Conservation (phyloP, 805 yeast species). For the Lachancea kluyveri region DNA sequence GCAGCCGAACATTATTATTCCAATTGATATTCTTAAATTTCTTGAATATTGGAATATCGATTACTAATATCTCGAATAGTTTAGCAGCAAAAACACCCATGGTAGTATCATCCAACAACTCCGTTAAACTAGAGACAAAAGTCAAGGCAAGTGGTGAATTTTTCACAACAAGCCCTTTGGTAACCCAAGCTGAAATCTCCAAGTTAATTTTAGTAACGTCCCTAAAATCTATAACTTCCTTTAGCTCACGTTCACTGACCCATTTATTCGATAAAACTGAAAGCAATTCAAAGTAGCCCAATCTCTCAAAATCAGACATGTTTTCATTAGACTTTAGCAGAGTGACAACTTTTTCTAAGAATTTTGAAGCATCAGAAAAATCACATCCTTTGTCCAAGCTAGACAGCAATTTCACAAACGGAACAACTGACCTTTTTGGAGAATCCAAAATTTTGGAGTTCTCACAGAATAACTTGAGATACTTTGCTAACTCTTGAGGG, state of each 20-base stretch:
- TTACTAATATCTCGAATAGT: conserved; percentile 56
- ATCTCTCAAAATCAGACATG: conserved; percentile 14
- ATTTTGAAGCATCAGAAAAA: conserved; percentile 16
- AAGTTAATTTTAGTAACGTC: conserved; percentile 28
- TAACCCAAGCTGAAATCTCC: conserved; percentile 62
- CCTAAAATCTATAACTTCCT: conserved; percentile 11
- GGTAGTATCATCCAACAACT: conserved; percentile 30
- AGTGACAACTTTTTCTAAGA: conserved; percentile 8
- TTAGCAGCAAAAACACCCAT: conserved; percentile 40
- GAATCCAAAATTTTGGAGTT: conserved; percentile 13
- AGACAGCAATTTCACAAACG: conserved; percentile 42
- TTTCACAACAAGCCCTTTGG: conserved; percentile 62
- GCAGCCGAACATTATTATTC: conserved; percentile 53
- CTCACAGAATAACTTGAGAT: conserved; percentile 33
- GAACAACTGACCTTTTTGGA: conserved; percentile 31
- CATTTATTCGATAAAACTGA: conserved; percentile 27
- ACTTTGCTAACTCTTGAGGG: conserved; percentile 37
- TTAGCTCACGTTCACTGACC: conserved; percentile 15
- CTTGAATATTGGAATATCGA: conserved; percentile 58
- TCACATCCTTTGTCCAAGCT: conserved; percentile 40
- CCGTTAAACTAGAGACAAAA: conserved; percentile 32
- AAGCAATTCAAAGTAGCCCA: conserved; percentile 26
- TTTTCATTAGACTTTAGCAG: conserved; percentile 5
- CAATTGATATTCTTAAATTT: conserved; percentile 38
- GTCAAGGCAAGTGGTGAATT: conserved; percentile 38